These are phyloP conservation scores for Dactylorhiza incarnata DNA, from an alignment of 106 monocot species.

Conservation along the genomic window DNA sequence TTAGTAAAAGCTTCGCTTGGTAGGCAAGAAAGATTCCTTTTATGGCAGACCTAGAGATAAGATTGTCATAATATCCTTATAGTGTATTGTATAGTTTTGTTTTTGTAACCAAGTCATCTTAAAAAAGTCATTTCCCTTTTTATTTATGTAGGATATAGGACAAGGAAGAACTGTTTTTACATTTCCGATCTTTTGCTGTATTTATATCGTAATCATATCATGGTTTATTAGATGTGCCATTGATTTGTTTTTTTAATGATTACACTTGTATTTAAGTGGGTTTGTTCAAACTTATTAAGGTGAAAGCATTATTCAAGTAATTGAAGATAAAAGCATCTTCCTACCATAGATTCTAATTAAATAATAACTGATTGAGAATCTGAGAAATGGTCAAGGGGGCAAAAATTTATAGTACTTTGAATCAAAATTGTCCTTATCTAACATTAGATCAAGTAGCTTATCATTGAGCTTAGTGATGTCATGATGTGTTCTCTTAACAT, in stretches of 20 bases:
- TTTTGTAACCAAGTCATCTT: background rate
- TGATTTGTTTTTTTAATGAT: background rate
- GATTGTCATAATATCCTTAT: background rate
- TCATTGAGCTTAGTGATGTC: background rate
- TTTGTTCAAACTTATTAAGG: too few species aligned
- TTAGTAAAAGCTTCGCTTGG: background rate
- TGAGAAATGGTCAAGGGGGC: too few species aligned
- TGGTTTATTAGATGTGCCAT: background rate
- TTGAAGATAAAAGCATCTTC: too few species aligned
- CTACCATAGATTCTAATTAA: too few species aligned
- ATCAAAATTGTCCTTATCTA: too few species aligned
- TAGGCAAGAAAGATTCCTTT: background rate
- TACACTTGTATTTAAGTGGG: too few species aligned
- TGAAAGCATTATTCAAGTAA: too few species aligned
- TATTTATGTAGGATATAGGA: background rate
- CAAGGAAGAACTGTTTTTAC: background rate
- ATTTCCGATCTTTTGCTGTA: background rate
- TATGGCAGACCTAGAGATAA: background rate
- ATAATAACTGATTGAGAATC: too few species aligned
- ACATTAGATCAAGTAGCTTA: too few species aligned
- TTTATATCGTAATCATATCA: background rate
- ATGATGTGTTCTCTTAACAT: background rate
- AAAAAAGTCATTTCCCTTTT: background rate
- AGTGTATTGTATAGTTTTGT: background rate
- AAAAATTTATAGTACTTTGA: too few species aligned